Evolutionary conservation across 352 stramenopile species (phyloP), one percentile per base, ranked within the genome.

Genomic region (Elongisporangium anandrum): DNA sequence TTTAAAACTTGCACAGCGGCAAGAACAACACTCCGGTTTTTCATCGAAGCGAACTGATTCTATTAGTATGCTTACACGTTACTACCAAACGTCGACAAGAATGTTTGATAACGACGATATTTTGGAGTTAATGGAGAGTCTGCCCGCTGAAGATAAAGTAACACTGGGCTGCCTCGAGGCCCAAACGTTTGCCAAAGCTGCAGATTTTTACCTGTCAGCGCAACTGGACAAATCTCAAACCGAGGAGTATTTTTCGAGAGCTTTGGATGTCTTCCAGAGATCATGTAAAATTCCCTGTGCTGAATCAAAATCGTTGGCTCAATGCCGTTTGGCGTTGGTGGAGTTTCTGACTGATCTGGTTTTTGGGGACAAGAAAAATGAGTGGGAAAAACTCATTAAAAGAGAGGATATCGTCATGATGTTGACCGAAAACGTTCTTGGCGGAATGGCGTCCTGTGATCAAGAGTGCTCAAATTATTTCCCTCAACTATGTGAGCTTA

Each of bases 61-160:
- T 0, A 54, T 87, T 9, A 77, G 66, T 19, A 47, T 79, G 17
- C 76, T 90, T 34, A 74, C 74, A 16, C 61, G 72, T 41, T 94
- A 94, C 60, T 92, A 88, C 52, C 71, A 87, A 41, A 85, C 85
- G 1, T 72, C 84, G 20, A 87, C 79, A 17, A 85, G 87, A 39
- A 85, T 92, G 74, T 94, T 94, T 57, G 82, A 92, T 54, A 94
- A 92, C 50, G 62, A 75, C 17, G 85, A 94, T 54, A 83, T 94
- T 49, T 64, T 90, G 45, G 76, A 77, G 5, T 69, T 92, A 53
- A 77, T 90, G 60, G 74, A 89, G 52, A 81, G 52, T 49, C 61
- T 87, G 29, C 38, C 60, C 34, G 34, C 54, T 16, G 69, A 54
- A 2, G 77, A 90, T 48, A 70, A 77, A 54, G 69, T 83, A 1